phyloP scores from a whole-genome alignment of 2,329 filamentous ascomycete genomes.

The Arthrobotrys iridis region DNA sequence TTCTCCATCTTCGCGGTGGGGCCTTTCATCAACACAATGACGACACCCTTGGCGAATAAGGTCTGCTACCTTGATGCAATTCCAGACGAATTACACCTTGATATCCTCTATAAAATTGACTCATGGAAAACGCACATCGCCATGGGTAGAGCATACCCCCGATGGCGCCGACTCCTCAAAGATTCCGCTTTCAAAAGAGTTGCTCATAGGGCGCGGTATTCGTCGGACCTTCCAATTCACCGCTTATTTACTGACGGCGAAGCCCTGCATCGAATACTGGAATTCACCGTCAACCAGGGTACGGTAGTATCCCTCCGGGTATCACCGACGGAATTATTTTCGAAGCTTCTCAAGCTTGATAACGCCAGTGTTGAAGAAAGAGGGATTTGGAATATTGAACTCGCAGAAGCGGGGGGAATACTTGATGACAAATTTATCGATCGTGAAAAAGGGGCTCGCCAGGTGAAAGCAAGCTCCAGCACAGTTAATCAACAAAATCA shows the following conservation, averaged over 20 bases:
- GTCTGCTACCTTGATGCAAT: neutral
- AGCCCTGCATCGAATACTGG: neutral
- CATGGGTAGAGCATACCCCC: neutral
- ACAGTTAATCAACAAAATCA: neutral
- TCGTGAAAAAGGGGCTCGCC: neutral
- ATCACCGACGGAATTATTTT: neutral
- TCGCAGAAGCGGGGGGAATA: neutral
- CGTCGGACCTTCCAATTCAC: neutral
- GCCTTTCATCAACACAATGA: neutral
- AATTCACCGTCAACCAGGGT: neutral
- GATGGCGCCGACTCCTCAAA: neutral
- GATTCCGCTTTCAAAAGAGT: neutral
- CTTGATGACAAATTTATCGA: constrained; percentile 6
- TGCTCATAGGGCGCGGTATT: constrained; percentile 8
- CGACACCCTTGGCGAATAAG: neutral
- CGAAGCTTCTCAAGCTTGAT: neutral
- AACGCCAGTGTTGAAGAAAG: constrained; percentile 8
- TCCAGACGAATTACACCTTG: constrained; percentile 5
- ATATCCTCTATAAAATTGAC: constrained; percentile 3
- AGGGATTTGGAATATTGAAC: constrained; percentile 12
- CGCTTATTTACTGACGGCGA: constrained; percentile 2
- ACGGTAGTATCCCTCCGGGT: neutral
- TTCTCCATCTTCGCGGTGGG: neutral
- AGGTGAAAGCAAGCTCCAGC: neutral
- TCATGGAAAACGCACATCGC: constrained; percentile 16